Base-by-base conservation (phyloP, 352 stramenopile species). In the Phytophthora citricola region DNA sequence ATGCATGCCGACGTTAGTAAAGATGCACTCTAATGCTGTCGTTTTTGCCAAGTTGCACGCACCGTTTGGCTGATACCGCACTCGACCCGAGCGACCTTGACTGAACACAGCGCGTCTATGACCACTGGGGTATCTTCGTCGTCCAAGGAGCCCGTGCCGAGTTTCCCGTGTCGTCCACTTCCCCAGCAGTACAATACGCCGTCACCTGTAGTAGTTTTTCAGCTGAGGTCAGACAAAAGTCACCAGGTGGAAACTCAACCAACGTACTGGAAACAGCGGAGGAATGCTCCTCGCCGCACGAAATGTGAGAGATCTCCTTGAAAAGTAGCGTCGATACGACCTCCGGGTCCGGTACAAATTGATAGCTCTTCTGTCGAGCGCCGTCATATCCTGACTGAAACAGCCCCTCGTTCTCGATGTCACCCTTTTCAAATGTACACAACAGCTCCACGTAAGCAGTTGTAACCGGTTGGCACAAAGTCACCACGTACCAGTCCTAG, bases 121-220 rank as follows among this genome's bases (percentile, higher is more conserved):
- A 66, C 57, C 20, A 83, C 60, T 4, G 83, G 85, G 5, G 62
- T 59, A 31, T 76, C 52, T 70, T 93, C 85, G 39, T 90, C 83
- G 1, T 91, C 71, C 20, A 75, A 71, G 9, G 66, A 75, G 12
- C 80, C 78, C 12, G 89, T 90, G 24, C 87, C 87, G 6, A 94
- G 77, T 51, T 90, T 91, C 34, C 87, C 85, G 36, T 92, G 57
- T 14, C 76, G 73, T 0, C 83, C 85, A 32, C 71, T 79, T 36
- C 86, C 86, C 86, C 86, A 94, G 46, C 78, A 90, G 40, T 83
- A 93, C 38, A 94, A 48, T 27, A 70, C 63, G 4, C 86, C 86
- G 24, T 91, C 81, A 31, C 59, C 83, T 91, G 29, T 9, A 20
- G 17, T 15, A 22, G 17, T 39, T 50, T 26, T 20, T 36, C 27